A percentile compares a stretch with the other conserved stretches of the same genome.
phyloP scores from a whole-genome alignment of 441 rosid genomes.

The Erodium texanum region DNA sequence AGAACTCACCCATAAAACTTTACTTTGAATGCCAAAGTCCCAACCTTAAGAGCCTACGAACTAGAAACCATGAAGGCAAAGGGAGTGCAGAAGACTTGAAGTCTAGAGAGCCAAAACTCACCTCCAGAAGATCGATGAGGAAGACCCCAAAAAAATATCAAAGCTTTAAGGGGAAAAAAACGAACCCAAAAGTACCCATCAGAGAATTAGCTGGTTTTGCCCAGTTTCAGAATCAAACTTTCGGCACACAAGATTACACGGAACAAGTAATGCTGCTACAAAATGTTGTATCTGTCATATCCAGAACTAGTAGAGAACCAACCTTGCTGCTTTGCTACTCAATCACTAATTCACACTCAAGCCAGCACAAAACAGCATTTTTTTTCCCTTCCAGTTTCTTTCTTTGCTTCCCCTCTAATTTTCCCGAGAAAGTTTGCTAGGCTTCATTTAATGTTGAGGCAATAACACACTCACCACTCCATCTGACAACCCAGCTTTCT shows the following conservation, averaged over 20 bases:
- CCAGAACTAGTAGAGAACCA: constrained; percentile 12
- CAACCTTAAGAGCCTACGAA: background rate
- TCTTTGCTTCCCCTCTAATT: constrained; percentile 17
- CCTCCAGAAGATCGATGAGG: background rate
- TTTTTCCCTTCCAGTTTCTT: constrained; percentile 13
- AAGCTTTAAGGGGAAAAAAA: background rate
- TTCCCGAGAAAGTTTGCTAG: constrained; percentile 22
- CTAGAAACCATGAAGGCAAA: background rate
- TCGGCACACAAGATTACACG: background rate
- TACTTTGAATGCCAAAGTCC: background rate
- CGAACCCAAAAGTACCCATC: constrained; percentile 14
- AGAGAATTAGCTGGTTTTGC: constrained; percentile 24
- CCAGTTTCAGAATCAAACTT: constrained; percentile 17
- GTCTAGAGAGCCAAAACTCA: constrained; percentile 8
- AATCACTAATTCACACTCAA: background rate
- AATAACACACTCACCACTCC: constrained; percentile 19
- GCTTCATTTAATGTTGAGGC: constrained; percentile 20
- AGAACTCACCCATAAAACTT: constrained; percentile 18
- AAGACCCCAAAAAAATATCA: constrained; percentile 12
- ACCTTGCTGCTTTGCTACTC: background rate
- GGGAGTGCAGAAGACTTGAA: background rate
- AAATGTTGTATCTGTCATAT: constrained; percentile 12
- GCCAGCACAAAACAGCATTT: constrained; percentile 8
- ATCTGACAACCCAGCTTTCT: constrained; percentile 39
- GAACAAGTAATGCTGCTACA: constrained; percentile 11